Conservation (phyloP, 371 early-diverging fungal species). For the Actinomucor elegans region DNA sequence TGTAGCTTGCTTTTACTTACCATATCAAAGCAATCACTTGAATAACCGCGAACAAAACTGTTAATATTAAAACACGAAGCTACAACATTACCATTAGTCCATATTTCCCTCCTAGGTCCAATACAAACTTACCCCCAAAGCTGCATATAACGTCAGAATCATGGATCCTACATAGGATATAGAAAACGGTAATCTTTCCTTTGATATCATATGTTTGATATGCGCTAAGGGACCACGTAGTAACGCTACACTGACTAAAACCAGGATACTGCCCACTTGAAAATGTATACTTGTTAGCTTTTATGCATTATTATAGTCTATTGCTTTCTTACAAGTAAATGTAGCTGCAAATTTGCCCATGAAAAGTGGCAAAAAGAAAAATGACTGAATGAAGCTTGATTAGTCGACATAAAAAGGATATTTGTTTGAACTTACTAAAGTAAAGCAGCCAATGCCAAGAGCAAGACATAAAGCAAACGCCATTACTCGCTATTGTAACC, state of each 20-base stretch:
- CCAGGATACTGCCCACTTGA: constrained; percentile 47
- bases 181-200: constrained; percentile 62
- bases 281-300: no score
- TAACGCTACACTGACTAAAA: constrained; percentile 60
- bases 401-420: not conserved
- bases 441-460: constrained; percentile 47
- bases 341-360: constrained; percentile 67
- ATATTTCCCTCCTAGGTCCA: no score
- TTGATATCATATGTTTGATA: constrained; percentile 58
- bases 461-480: constrained; percentile 53
- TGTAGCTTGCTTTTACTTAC: constrained; percentile 24
- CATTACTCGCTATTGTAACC: constrained; percentile 38
- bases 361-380: constrained; percentile 48
- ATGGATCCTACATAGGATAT: constrained; percentile 61
- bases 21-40: constrained; percentile 66
- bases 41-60: constrained; percentile 57
- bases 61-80: constrained; percentile 49
- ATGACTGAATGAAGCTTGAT: constrained; percentile 29
- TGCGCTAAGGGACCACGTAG: constrained; percentile 66
- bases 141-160: constrained; percentile 59
- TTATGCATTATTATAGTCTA: no score
- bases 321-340: constrained; percentile 62
- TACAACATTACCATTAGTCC: constrained; percentile 25
- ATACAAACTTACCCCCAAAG: constrained; percentile 56
- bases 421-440: constrained; percentile 33